Conservation (phyloP, 176 grass and related monocot genomes). For the Triticum dicoccoides region DNA sequence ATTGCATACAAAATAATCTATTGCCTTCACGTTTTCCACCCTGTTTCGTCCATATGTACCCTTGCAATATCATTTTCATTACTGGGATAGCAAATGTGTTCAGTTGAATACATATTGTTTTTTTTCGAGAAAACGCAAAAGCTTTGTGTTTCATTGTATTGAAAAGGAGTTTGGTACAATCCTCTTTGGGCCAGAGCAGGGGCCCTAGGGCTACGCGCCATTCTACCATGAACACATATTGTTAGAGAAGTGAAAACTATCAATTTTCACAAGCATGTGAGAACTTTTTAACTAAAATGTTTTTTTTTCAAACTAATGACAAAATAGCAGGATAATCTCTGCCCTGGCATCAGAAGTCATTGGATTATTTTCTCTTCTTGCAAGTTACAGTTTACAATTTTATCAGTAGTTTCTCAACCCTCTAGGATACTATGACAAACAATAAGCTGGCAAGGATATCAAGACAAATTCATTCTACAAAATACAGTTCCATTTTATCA, state of each 20-base stretch:
- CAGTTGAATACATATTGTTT: background rate
- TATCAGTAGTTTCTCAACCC: background rate
- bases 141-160: no score
- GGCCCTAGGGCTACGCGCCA: no score
- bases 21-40: background rate
- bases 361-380: background rate
- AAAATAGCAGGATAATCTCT: conserved; percentile 3
- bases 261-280: background rate
- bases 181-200: no score
- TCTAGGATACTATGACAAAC: background rate
- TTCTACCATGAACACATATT: background rate
- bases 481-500: background rate
- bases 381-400: background rate
- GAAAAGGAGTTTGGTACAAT: no score
- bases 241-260: background rate
- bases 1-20: background rate
- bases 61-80: background rate
- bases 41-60: background rate
- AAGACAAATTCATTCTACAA: background rate
- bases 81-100: background rate
- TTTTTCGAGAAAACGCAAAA: no score
- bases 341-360: background rate
- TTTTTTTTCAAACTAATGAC: background rate
- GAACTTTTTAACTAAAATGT: background rate
- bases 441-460: background rate